Conservation (phyloP, 2,329 filamentous ascomycete genomes). For the Sporothrix brasiliensis region DNA sequence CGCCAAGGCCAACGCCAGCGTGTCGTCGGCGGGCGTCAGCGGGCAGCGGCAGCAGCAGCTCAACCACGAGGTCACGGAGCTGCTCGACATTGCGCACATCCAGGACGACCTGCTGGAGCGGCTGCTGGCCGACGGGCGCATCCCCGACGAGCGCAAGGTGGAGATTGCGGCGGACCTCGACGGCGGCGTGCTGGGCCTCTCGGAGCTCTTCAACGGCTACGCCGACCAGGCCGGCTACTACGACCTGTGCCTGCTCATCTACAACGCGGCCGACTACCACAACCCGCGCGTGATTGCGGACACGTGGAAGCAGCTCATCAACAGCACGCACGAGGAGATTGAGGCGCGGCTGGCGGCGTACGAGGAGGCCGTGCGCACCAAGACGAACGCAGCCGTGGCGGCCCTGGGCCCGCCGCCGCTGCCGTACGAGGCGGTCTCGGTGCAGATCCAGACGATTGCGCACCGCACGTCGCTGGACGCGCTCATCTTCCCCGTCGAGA, state of each 20-base stretch:
- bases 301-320: conserved; percentile 83
- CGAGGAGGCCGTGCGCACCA: conserved; percentile 44
- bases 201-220: conserved; percentile 88
- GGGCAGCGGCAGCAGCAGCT: conserved; percentile 82
- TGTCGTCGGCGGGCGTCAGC: conserved; percentile 73
- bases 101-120: conserved; percentile 88
- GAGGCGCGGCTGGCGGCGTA: conserved; percentile 48
- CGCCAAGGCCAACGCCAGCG: conserved; percentile 90
- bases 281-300: conserved; percentile 80
- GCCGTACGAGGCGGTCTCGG: conserved; percentile 72
- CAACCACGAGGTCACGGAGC: conserved; percentile 79
- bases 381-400: conserved; percentile 30
- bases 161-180: conserved; percentile 71
- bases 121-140: conserved; percentile 70
- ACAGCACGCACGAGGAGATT: conserved; percentile 66
- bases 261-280: conserved; percentile 87
- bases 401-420: conserved; percentile 49
- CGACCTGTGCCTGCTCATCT: conserved; percentile 90
- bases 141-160: conserved; percentile 63
- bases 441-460: conserved; percentile 65
- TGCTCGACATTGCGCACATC: conserved; percentile 91
- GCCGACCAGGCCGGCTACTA: conserved; percentile 87
- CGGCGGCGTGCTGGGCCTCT: conserved; percentile 75
- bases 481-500: conserved; percentile 65
- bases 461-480: conserved; percentile 67